Conservation (phyloP, 2,329 filamentous ascomycete genomes). For the Fonsecaea multimorphosa region DNA sequence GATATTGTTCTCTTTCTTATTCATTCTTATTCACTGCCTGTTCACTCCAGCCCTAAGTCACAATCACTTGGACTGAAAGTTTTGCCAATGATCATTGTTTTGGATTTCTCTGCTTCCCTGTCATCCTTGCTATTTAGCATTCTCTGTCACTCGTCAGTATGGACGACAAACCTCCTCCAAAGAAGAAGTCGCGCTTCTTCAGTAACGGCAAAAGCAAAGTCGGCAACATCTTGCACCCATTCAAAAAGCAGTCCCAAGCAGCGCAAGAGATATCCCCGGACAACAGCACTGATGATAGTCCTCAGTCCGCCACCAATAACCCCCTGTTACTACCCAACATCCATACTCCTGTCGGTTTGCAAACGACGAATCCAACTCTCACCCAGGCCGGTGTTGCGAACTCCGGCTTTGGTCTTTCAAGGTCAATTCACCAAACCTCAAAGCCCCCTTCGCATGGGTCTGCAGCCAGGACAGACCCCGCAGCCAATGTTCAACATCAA, state of each 20-base stretch:
- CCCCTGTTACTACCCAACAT: slow-evolving; percentile 2
- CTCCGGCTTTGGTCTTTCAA: not conserved
- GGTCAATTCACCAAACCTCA: not conserved
- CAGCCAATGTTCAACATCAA: not conserved
- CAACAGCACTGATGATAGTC: not conserved
- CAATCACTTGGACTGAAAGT: not conserved
- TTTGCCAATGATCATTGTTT: not conserved
- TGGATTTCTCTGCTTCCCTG: not conserved
- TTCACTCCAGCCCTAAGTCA: not conserved
- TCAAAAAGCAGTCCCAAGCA: slow-evolving; percentile 10
- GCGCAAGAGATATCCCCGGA: not conserved
- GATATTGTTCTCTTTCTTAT: slow-evolving; percentile 10
- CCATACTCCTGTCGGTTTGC: not conserved
- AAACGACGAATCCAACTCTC: not conserved
- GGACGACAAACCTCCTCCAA: slow-evolving; percentile 33
- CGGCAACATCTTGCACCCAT: slow-evolving; percentile 29
- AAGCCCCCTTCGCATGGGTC: not conserved
- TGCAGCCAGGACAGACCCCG: not conserved
- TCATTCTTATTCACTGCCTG: not conserved
- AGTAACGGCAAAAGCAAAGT: slow-evolving; percentile 34
- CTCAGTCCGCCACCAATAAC: not conserved
- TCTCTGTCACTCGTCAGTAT: slow-evolving; percentile 23
- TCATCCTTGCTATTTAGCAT: not conserved
- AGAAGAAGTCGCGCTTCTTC: slow-evolving; percentile 37
- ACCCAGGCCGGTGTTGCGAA: not conserved